Evolutionary conservation across 2,329 filamentous ascomycete species (phyloP), one percentile per base, ranked within the genome.

Genomic region (Penicillium sp.): DNA sequence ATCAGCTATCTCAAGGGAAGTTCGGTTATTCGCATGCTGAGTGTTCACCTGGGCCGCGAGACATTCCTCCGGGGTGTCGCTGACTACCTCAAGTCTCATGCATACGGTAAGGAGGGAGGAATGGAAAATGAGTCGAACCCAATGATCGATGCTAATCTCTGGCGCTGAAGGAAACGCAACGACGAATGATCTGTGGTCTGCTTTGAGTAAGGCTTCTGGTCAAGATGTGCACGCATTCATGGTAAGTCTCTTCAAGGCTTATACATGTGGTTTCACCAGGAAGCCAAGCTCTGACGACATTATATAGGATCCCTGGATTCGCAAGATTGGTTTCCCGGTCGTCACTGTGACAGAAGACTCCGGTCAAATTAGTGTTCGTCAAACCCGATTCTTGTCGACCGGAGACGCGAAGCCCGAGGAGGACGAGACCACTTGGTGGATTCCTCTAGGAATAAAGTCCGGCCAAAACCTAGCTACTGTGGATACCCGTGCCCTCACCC

Each of bases 1-100:
- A 98, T 99, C 76, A 96, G 90, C 77, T 99, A 98, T 73, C 82
- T 96, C 61, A 98, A 99, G 80, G 95, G 95, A 35, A 96, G 91
- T 78, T 96, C 93, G 2, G 90, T 95, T 58, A 95, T 99, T 70
- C 90, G 95, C 70, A 99, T 99, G 95, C 79, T 99, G 67, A 93
- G 91, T 66, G 88, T 89, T 68, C 90, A 98, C 74, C 85, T 99
- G 19, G 92, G 92, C 14, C 87, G 90, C 52, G 87, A 96, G 68
- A 90, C 86, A 1, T 99, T 99, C 82, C 81, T 99, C 52, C 88
- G 90, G 70, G 95, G 95, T 66, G 93, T 99, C 49, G 87, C 90
- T 19, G 86, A 88, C 67, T 99, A 99, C 76, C 84, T 99, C 57
- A 92, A 92, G 76, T 85, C 87, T 50, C 90, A 99, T 74, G 86